Conservation (phyloP, 441 rosid genomes). For the Viola pubescens region DNA sequence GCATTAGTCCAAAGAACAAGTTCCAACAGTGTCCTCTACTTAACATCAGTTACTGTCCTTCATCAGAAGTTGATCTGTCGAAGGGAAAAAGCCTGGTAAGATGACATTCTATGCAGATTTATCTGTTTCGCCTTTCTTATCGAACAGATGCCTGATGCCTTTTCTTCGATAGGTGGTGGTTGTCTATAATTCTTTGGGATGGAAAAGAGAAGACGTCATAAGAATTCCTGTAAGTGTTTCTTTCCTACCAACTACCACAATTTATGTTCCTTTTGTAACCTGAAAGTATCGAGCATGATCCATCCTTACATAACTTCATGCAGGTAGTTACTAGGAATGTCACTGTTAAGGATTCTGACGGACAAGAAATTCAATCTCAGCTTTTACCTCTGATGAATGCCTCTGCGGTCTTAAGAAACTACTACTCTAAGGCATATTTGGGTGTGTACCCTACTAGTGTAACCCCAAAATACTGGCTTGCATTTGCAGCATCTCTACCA, state of each 20-base stretch:
- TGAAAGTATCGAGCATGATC: neutral
- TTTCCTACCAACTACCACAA: neutral
- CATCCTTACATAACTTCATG: slow-evolving; percentile 3
- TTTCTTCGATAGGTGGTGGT: slow-evolving; percentile 47
- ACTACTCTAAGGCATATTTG: slow-evolving; percentile 66
- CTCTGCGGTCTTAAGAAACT: slow-evolving; percentile 47
- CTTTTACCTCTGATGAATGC: slow-evolving; percentile 62
- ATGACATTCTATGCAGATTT: slow-evolving; percentile 12
- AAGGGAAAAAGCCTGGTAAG: slow-evolving; percentile 68
- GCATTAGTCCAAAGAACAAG: slow-evolving; percentile 51
- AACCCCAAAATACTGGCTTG: slow-evolving; percentile 84
- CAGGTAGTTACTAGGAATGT: slow-evolving; percentile 67
- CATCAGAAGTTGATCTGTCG: slow-evolving; percentile 69
- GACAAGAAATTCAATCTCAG: slow-evolving; percentile 76
- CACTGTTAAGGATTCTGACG: slow-evolving; percentile 65
- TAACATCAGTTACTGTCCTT: slow-evolving; percentile 91
- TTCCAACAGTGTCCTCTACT: slow-evolving; percentile 76
- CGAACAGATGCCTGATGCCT: slow-evolving; percentile 7
- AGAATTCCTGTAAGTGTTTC: slow-evolving; percentile 75
- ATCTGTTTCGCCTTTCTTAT: slow-evolving; percentile 5
- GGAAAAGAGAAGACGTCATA: slow-evolving; percentile 83
- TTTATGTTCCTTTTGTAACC: slow-evolving; percentile 5
- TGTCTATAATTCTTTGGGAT: slow-evolving; percentile 89
- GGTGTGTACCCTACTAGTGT: slow-evolving; percentile 48
- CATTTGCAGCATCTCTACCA: slow-evolving; percentile 71